Percentiles rank a stretch among this genome's conserved stretches.
Evolutionary conservation across 1,284 basidiomycete species (phyloP).

Genomic region (Ceratobasidium papillatum): DNA sequence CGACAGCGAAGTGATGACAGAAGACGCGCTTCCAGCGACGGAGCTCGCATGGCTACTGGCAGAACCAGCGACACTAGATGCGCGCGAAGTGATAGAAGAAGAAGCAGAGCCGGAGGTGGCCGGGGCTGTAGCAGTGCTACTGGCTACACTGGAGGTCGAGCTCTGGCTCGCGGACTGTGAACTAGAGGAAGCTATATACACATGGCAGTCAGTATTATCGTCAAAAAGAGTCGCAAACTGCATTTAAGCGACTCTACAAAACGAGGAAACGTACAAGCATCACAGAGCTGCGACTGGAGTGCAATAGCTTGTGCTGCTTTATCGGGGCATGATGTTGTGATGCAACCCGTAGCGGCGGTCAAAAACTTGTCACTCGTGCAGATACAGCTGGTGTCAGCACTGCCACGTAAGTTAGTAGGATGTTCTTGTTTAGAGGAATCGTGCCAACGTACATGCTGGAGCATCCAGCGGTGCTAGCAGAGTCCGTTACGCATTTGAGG

Average conservation of each 20-base stretch:
- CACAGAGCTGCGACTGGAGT: slow-evolving; percentile 5
- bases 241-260: background rate
- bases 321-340: background rate
- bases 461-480: slow-evolving; percentile 9
- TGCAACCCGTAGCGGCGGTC: background rate
- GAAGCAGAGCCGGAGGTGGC: background rate
- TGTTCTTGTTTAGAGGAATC: background rate
- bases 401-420: background rate
- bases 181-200: background rate
- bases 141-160: background rate
- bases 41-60: background rate
- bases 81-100: background rate
- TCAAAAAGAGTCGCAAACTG: no score
- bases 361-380: background rate
- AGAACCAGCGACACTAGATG: no score
- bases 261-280: background rate
- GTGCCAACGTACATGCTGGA: background rate
- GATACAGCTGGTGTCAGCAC: slow-evolving; percentile 4
- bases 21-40: background rate
- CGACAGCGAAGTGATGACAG: background rate
- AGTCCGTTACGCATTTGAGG: slow-evolving; percentile 6
- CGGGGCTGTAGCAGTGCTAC: background rate
- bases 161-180: background rate
- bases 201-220: background rate
- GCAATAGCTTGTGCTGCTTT: background rate